Conservation (phyloP, 176 grass and related monocot species). For the Puya raimondii region DNA sequence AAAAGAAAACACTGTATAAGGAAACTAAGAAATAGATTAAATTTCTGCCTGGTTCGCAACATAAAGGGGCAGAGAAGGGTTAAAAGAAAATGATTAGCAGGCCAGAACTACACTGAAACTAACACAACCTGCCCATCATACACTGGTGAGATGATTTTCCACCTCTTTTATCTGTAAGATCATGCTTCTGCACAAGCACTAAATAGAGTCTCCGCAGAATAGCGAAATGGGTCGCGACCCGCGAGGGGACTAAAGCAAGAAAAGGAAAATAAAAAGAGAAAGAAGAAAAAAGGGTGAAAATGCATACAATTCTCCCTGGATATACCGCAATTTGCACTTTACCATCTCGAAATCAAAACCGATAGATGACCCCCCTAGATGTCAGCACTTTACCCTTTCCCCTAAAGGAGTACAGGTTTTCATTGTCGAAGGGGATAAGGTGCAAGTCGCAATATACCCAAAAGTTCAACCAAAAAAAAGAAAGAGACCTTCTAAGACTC, state of each 20-base stretch:
- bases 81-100: constrained; percentile 21
- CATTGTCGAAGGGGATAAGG: too few relatives aligned
- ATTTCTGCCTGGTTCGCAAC: too few relatives aligned
- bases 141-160: constrained; percentile 20
- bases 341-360: too few relatives aligned
- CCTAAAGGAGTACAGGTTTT: too few relatives aligned
- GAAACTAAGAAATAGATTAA: too few relatives aligned
- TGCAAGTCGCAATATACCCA: too few relatives aligned
- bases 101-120: constrained; percentile 28
- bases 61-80: too few relatives aligned
- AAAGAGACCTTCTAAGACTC: constrained; percentile 21
- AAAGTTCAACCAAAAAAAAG: not conserved
- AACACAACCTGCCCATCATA: constrained; percentile 24
- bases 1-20: too few relatives aligned
- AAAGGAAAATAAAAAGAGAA: constrained; percentile 1
- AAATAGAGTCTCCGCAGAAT: constrained; percentile 26
- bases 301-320: too few relatives aligned
- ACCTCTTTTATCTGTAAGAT: not conserved
- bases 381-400: too few relatives aligned
- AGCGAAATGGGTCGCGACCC: constrained; percentile 12
- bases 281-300: not conserved
- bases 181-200: constrained; percentile 27
- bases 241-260: constrained; percentile 1
- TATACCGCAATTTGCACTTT: too few relatives aligned
- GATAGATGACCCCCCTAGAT: too few relatives aligned